These are phyloP conservation scores for Chlamydomonas schloesseri DNA, from an alignment of 139 green algal genomes.

Conservation along the genomic window DNA sequence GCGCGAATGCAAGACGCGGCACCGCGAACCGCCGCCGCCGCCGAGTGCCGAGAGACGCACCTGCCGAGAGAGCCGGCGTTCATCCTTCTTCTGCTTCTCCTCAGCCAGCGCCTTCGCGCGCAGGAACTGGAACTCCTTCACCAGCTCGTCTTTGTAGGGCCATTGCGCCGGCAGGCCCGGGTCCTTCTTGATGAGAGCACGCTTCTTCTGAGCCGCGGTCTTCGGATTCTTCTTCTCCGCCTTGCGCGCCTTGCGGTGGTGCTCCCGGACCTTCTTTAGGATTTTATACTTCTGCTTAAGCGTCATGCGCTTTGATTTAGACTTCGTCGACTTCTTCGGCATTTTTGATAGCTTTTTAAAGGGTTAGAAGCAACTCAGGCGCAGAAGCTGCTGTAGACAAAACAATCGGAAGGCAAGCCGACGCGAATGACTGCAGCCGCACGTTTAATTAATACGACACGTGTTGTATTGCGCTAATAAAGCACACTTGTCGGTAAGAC, in stretches of 20 bases:
- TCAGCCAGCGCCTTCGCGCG: constrained; percentile 71
- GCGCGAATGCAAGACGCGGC: too few relatives aligned
- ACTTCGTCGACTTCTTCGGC: constrained; percentile 90
- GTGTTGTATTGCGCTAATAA: too few relatives aligned
- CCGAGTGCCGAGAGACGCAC: constrained; percentile 11
- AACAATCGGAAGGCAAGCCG: too few relatives aligned
- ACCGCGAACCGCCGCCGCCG: background rate
- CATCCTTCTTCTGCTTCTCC: constrained; percentile 78
- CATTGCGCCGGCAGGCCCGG: constrained; percentile 93
- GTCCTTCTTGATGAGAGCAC: constrained; percentile 79
- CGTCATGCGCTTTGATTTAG: constrained; percentile 92
- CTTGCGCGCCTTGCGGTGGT: constrained; percentile 91
- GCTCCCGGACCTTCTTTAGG: constrained; percentile 87
- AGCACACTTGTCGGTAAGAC: too few relatives aligned
- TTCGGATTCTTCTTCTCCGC: constrained; percentile 77
- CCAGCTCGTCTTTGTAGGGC: constrained; percentile 96
- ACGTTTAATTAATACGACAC: background rate
- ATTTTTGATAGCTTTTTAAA: constrained; percentile 57
- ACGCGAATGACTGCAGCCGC: too few relatives aligned
- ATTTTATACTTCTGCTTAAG: constrained; percentile 97
- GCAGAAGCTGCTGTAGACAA: too few relatives aligned
- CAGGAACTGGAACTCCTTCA: constrained; percentile 91
- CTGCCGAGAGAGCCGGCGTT: constrained; percentile 65
- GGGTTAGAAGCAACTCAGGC: too few relatives aligned
- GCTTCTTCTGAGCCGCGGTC: constrained; percentile 64